Conservation (phyloP, 331 rosid genomes). For the Saraca asoca region DNA sequence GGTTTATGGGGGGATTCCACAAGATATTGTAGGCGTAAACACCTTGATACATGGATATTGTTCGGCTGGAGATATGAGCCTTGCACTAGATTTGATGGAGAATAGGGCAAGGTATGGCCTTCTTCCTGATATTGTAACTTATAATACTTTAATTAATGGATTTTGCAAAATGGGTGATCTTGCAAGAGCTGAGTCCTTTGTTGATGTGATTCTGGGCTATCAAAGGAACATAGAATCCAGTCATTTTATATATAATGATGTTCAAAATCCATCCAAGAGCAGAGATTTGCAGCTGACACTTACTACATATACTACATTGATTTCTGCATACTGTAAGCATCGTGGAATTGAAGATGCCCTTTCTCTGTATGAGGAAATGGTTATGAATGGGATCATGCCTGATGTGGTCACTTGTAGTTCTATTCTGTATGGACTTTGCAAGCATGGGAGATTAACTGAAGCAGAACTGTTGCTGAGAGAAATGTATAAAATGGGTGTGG, state of each 20-base stretch:
- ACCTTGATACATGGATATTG: slow-evolving; percentile 67
- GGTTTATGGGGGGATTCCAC: slow-evolving; percentile 53
- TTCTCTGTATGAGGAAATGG: slow-evolving; percentile 73
- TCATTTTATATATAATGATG: slow-evolving; percentile 26
- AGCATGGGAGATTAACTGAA: slow-evolving; percentile 66
- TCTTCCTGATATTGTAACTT: slow-evolving; percentile 59
- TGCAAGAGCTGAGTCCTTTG: slow-evolving; percentile 48
- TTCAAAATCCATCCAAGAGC: slow-evolving; percentile 17
- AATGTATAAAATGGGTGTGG: slow-evolving; percentile 72
- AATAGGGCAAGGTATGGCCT: slow-evolving; percentile 39
- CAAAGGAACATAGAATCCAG: slow-evolving; percentile 32
- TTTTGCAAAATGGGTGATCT: slow-evolving; percentile 60
- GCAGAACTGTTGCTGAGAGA: slow-evolving; percentile 66
- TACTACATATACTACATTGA: slow-evolving; percentile 61
- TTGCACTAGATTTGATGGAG: slow-evolving; percentile 58
- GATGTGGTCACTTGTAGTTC: slow-evolving; percentile 73
- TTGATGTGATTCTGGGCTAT: slow-evolving; percentile 49
- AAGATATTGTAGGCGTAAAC: slow-evolving; percentile 55
- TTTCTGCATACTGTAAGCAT: slow-evolving; percentile 56
- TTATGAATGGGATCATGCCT: slow-evolving; percentile 61
- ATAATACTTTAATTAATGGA: slow-evolving; percentile 65
- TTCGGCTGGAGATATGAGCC: slow-evolving; percentile 56
- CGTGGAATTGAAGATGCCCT: slow-evolving; percentile 60
- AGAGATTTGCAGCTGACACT: slow-evolving; percentile 55
- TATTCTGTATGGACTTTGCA: slow-evolving; percentile 75